Evolutionary conservation across 2,329 filamentous ascomycete species (phyloP), one percentile per base, ranked within the genome.

Genomic region (Tolypocladium inflatum): DNA sequence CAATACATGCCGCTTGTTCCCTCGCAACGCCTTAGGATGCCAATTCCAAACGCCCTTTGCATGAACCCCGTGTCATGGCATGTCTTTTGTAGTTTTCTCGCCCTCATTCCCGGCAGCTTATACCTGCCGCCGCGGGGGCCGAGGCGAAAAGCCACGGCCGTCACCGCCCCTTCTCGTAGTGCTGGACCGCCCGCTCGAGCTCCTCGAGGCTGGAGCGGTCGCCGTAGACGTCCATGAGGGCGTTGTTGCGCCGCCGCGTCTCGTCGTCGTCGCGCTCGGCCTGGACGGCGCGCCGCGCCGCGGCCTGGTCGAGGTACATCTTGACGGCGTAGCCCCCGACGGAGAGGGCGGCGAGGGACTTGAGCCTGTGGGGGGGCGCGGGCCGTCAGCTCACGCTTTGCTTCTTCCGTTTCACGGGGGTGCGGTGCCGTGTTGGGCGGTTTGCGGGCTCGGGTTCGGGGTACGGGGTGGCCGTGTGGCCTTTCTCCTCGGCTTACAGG

Each of bases 171-270:
- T 68, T 69, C 63, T 77, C 77, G 64, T 81, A 81, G 33, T 73
- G 73, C 55, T 73, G 67, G 56, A 81, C 71, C 2, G 79, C 79
- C 52, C 72, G 75, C 64, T 81, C 76, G 38, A 81, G 69, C 61
- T 75, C 75, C 33, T 76, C 73, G 4, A 81, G 69, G 61, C 74
- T 80, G 35, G 75, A 75, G 17, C 78, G 73, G 60, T 78, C 77
- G 53, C 79, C 78, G 59, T 81, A 81, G 58, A 78, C 74, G 41
- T 80, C 74, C 67, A 79, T 70, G 61, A 81, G 68, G 57, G 76
- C 69, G 23, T 74, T 71, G 59, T 78, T 73, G 54, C 68, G 69
- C 43, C 68, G 67, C 60, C 69, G 70, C 55, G 67, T 68, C 55
- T 72, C 70, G n/a, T 64, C 65, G 42, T 71, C 70, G 50, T 72